Evolutionary conservation across 495 filamentous ascomycete species (phyloP).

Genomic region (Xylaria castorea): DNA sequence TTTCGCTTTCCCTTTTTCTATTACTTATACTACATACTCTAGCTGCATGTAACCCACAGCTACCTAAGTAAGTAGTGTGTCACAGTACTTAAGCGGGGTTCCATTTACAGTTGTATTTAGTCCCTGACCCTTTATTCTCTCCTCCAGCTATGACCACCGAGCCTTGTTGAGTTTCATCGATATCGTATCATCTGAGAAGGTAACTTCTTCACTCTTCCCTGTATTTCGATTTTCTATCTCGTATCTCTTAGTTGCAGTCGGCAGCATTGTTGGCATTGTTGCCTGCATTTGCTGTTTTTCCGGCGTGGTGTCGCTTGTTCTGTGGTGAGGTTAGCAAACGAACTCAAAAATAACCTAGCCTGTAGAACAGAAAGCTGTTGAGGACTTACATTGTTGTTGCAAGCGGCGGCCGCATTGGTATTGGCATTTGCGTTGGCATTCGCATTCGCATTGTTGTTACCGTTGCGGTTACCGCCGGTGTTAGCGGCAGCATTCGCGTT

Average conservation of each 20-base stretch:
- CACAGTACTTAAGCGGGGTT: neutral
- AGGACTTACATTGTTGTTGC: conserved; percentile 24
- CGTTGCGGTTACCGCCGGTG: conserved; percentile 23
- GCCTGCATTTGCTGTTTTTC: conserved; percentile 28
- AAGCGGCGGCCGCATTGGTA: conserved; percentile 20
- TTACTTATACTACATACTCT: conserved; percentile 10
- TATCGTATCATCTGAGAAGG: neutral
- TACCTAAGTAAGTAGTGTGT: neutral
- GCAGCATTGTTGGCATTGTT: conserved; percentile 27
- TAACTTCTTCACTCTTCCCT: neutral
- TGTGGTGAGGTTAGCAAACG: conserved; percentile 25
- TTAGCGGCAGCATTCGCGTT: conserved; percentile 20
- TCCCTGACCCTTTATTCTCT: neutral
- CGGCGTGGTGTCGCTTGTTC: conserved; percentile 38
- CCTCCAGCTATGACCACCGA: neutral
- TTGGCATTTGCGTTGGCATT: conserved; percentile 25
- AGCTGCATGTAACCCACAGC: neutral
- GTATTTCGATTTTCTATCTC: neutral
- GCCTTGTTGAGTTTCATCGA: neutral
- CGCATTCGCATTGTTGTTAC: conserved; percentile 10
- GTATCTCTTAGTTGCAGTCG: conserved; percentile 27
- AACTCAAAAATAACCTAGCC: neutral
- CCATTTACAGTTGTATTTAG: neutral
- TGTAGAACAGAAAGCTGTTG: no score
- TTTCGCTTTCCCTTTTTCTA: conserved; percentile 11